phyloP scores from a whole-genome alignment of 768 basidiomycete genomes.

The Termitomyces sp. region DNA sequence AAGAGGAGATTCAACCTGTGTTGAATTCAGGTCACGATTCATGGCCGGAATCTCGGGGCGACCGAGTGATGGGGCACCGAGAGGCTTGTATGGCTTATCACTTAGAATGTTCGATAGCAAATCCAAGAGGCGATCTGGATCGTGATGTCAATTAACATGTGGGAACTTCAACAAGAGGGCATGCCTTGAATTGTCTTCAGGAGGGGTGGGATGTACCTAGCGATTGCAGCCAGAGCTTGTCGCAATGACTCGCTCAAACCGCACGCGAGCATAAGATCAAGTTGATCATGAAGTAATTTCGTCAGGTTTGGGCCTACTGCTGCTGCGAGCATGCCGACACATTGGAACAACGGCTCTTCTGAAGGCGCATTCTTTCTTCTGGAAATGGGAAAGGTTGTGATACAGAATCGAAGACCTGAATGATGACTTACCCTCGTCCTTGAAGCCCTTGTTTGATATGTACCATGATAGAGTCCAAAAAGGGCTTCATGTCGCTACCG shows the following conservation, averaged over 20 bases:
- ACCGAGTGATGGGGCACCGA: slow-evolving; percentile 75
- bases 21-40: slow-evolving; percentile 47
- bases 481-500: slow-evolving; percentile 92
- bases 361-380: slow-evolving; percentile 88
- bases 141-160: background rate
- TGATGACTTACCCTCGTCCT: slow-evolving; percentile 65
- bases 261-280: slow-evolving; percentile 94
- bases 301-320: slow-evolving; percentile 96
- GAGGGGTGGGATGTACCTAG: slow-evolving; percentile 84
- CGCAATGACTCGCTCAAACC: slow-evolving; percentile 88
- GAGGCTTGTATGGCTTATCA: slow-evolving; percentile 81
- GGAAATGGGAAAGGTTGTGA: slow-evolving; percentile 17
- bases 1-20: slow-evolving; percentile 33
- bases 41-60: slow-evolving; percentile 47
- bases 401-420: background rate
- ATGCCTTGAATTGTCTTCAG: slow-evolving; percentile 89
- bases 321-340: slow-evolving; percentile 91
- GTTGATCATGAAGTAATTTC: slow-evolving; percentile 91
- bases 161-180: slow-evolving; percentile 1
- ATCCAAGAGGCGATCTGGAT: slow-evolving; percentile 83
- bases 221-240: slow-evolving; percentile 80
- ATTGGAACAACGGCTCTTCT: slow-evolving; percentile 96
- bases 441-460: slow-evolving; percentile 90
- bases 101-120: slow-evolving; percentile 76
- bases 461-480: slow-evolving; percentile 86